Conservation (phyloP, 2,329 filamentous ascomycete species). For the Neospermospora avenae region DNA sequence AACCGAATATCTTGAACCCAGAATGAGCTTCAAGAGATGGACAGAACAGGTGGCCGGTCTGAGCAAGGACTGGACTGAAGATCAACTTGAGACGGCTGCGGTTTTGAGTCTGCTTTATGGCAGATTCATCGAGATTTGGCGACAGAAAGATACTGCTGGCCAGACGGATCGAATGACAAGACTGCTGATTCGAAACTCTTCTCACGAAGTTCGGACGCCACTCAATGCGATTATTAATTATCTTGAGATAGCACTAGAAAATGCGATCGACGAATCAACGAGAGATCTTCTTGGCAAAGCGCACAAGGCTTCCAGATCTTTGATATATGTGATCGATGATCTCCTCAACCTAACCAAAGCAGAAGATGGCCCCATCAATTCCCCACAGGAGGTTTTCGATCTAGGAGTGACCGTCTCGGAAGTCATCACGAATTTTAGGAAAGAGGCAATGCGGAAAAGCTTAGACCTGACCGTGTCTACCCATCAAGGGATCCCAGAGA, state of each 20-base stretch:
- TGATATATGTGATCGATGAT: constrained; percentile 94
- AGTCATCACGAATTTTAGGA: constrained; percentile 69
- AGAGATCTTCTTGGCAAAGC: constrained; percentile 80
- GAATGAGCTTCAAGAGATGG: constrained; percentile 78
- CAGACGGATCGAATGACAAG: constrained; percentile 78
- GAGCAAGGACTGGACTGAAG: constrained; percentile 83
- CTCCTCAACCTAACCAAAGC: constrained; percentile 84
- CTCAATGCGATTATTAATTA: constrained; percentile 95
- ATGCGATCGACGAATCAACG: constrained; percentile 73
- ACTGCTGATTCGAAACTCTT: constrained; percentile 79
- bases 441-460: constrained; percentile 72
- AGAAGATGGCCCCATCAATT: constrained; percentile 73
- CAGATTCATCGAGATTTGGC: constrained; percentile 90
- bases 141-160: constrained; percentile 80
- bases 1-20: constrained; percentile 73
- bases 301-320: constrained; percentile 85
- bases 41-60: constrained; percentile 76
- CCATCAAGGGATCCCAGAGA: constrained; percentile 64
- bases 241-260: constrained; percentile 84
- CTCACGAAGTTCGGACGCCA: constrained; percentile 86
- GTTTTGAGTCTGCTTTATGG: constrained; percentile 82
- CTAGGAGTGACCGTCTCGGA: constrained; percentile 67
- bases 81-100: constrained; percentile 84
- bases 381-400: constrained; percentile 79
- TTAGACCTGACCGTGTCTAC: constrained; percentile 67